Conservation (phyloP, 345 rosid species). For the Salix exigua region DNA sequence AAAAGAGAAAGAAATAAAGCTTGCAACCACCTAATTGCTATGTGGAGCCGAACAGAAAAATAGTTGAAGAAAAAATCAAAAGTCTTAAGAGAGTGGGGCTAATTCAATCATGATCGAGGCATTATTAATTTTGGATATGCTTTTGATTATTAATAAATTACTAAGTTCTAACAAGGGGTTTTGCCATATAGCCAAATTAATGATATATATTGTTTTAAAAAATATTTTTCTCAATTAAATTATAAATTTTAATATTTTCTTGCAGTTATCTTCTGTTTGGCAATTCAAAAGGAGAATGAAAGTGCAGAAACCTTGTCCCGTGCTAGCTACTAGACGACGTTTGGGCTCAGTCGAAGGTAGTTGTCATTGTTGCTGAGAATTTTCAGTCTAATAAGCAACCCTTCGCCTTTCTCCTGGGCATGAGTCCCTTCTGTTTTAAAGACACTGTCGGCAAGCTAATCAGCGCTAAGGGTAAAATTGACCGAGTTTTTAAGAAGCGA, state of each 20-base stretch:
- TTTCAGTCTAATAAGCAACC: neutral
- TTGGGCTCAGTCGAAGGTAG: slow-evolving; percentile 44
- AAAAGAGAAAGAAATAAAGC: neutral
- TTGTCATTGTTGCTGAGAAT: slow-evolving; percentile 1
- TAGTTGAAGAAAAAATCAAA: neutral
- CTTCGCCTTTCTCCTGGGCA: neutral
- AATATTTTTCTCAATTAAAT: neutral
- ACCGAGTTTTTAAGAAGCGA: neutral
- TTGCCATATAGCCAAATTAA: neutral
- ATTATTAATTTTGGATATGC: neutral
- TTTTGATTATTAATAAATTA: neutral
- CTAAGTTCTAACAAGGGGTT: neutral
- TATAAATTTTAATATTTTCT: neutral
- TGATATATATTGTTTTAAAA: neutral
- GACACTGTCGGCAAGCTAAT: neutral
- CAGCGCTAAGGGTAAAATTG: neutral
- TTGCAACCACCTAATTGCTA: neutral
- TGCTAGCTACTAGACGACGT: slow-evolving; percentile 38
- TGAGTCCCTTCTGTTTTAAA: neutral
- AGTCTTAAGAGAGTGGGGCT: neutral
- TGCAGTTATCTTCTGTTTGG: slow-evolving; percentile 79
- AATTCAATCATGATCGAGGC: neutral
- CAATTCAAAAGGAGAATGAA: slow-evolving; percentile 63
- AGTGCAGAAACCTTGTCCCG: slow-evolving; percentile 70
- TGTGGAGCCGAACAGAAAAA: neutral